phyloP scores from a whole-genome alignment of 805 yeast genomes.

The Schwanniomyces pseudopolymorphus region DNA sequence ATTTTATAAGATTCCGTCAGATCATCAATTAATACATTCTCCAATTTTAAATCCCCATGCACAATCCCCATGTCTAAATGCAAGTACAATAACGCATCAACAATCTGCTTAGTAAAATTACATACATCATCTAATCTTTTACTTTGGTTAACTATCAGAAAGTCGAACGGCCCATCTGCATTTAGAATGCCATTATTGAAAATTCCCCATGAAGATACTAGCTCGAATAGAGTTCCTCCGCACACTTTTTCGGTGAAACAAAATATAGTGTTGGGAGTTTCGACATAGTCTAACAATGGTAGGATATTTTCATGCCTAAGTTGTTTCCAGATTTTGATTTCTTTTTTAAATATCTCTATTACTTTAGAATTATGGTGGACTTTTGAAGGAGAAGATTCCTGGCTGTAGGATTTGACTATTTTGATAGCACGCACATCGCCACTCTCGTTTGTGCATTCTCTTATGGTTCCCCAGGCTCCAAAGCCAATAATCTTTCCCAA shows the following conservation, averaged over 20 bases:
- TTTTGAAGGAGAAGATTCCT: constrained; percentile 1
- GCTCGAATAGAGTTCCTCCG: constrained; percentile 81
- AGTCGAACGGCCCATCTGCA: constrained; percentile 27
- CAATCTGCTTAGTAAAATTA: constrained; percentile 50
- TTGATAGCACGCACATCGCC: constrained; percentile 57
- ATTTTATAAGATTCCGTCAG: constrained; percentile 34
- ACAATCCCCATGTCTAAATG: constrained; percentile 54
- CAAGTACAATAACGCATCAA: constrained; percentile 60
- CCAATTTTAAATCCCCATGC: constrained; percentile 83
- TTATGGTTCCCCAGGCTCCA: constrained; percentile 88
- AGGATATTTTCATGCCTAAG: constrained; percentile 65
- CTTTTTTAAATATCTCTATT: constrained; percentile 62
- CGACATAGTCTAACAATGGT: constrained; percentile 58
- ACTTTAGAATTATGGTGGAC: constrained; percentile 43
- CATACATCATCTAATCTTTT: constrained; percentile 34
- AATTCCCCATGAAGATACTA: constrained; percentile 67
- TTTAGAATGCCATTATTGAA: constrained; percentile 26
- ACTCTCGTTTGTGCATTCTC: constrained; percentile 56
- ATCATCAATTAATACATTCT: constrained; percentile 66
- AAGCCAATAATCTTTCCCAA: constrained; percentile 77
- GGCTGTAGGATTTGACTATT: constrained; percentile 42
- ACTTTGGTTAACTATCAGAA: constrained; percentile 22
- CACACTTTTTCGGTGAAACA: constrained; percentile 66
- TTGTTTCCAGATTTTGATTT: constrained; percentile 72
- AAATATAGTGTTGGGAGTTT: constrained; percentile 63